These are phyloP conservation scores for Aspergillus fumigatus DNA, from an alignment of 2,329 filamentous ascomycete species.

Conservation along the genomic window DNA sequence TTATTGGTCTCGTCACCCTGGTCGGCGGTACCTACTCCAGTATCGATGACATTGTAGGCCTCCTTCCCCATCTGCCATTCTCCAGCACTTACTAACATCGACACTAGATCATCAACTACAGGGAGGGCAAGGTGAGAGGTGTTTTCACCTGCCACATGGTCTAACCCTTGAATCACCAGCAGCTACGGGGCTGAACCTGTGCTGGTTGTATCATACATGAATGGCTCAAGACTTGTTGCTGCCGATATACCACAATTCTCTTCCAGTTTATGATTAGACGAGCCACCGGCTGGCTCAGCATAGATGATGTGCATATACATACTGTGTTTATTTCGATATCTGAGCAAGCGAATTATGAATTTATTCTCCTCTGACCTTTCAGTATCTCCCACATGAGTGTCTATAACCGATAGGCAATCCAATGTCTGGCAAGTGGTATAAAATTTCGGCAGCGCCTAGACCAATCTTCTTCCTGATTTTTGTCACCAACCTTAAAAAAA, in stretches of 20 bases:
- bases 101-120: conserved; percentile 58
- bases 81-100: not conserved
- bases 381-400: not conserved
- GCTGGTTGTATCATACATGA: not conserved
- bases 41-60: conserved; percentile 30
- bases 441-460: not conserved
- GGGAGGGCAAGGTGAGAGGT: conserved; percentile 56
- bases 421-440: not conserved
- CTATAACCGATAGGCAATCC: not conserved
- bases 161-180: not conserved
- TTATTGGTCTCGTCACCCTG: conserved; percentile 69
- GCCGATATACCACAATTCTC: not conserved
- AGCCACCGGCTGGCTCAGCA: not conserved
- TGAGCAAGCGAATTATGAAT: not conserved
- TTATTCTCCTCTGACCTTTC: not conserved
- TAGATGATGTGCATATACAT: not conserved
- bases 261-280: not conserved
- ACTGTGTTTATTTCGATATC: not conserved
- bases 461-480: not conserved
- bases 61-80: conserved; percentile 7
- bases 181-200: not conserved
- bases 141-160: conserved; percentile 61
- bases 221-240: too few species aligned
- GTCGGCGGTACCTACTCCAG: conserved; percentile 72
- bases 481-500: not conserved